Evolutionary conservation across 805 yeast species (phyloP).

Genomic region (Candida jianshihensis): DNA sequence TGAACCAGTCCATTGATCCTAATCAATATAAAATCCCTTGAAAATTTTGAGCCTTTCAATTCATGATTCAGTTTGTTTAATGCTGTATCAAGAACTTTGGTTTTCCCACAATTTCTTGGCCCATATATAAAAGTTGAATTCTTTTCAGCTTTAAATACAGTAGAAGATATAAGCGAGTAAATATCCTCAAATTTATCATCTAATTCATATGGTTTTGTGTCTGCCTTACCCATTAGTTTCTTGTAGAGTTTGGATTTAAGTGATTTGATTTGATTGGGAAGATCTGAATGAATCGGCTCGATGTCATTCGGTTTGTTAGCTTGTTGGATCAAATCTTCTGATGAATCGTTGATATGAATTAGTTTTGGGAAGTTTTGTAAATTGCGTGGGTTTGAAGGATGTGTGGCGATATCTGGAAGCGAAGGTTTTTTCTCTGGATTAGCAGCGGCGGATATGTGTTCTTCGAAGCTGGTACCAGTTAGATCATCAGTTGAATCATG

Average conservation of each 20-base stretch:
- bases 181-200: slow-evolving; percentile 40
- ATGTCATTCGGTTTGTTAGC: too few species aligned
- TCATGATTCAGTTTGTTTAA: slow-evolving; percentile 34
- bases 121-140: slow-evolving; percentile 79
- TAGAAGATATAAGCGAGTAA: slow-evolving; percentile 50
- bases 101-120: slow-evolving; percentile 73
- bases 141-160: slow-evolving; percentile 64
- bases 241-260: slow-evolving; percentile 16
- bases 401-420: too few species aligned
- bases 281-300: too few species aligned
- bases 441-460: too few species aligned
- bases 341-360: not conserved
- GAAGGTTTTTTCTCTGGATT: too few species aligned
- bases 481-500: too few species aligned
- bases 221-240: slow-evolving; percentile 21
- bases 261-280: not conserved
- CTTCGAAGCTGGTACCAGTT: too few species aligned
- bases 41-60: slow-evolving; percentile 24
- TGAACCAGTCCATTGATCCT: slow-evolving; percentile 66
- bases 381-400: not conserved
- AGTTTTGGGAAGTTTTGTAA: not conserved
- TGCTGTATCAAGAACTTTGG: slow-evolving; percentile 53
- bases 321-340: too few species aligned
- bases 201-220: slow-evolving; percentile 26
- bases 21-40: slow-evolving; percentile 56